Evolutionary conservation across 1,284 basidiomycete genomes (phyloP).

Genomic region (Trichosporon ovoides): DNA sequence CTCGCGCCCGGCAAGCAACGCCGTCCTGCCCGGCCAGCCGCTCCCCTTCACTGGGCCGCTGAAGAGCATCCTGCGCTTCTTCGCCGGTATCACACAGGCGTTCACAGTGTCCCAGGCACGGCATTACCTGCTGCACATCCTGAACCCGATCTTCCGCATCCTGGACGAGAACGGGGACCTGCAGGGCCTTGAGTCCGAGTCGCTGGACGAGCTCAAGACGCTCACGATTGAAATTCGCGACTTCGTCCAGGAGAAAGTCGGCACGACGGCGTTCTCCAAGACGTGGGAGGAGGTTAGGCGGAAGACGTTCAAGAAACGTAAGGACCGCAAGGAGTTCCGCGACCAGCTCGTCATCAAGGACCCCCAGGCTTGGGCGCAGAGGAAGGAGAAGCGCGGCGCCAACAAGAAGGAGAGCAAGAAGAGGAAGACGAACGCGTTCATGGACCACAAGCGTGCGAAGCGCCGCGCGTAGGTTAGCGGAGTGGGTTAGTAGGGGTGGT

Average conservation of each 20-base stretch:
- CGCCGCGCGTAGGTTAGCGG: neutral
- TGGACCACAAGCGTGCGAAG: constrained; percentile 13
- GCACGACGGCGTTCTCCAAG: constrained; percentile 70
- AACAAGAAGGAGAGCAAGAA: constrained; percentile 78
- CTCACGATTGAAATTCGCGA: constrained; percentile 81
- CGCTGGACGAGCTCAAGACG: constrained; percentile 67
- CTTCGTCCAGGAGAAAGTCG: constrained; percentile 78
- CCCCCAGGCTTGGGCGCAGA: constrained; percentile 53
- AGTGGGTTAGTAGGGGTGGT: neutral
- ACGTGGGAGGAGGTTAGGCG: constrained; percentile 77
- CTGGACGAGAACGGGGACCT: constrained; percentile 65
- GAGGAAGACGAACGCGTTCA: constrained; percentile 56
- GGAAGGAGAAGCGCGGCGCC: constrained; percentile 70
- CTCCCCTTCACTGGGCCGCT: constrained; percentile 73
- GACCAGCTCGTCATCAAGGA: constrained; percentile 29
- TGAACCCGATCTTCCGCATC: constrained; percentile 81
- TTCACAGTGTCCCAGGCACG: constrained; percentile 60
- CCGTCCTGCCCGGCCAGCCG: constrained; percentile 44
- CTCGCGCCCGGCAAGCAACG: constrained; percentile 46
- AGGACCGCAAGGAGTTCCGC: constrained; percentile 60
- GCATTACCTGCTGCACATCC: constrained; percentile 72
- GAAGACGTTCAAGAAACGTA: constrained; percentile 61
- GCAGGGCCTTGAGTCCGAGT: constrained; percentile 59
- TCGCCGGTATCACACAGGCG: constrained; percentile 77
- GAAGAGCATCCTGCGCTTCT: constrained; percentile 78